Percentiles rank a stretch among this genome's conserved stretches.
Conservation (phyloP, 2,329 filamentous ascomycete genomes). For the Microsporum audouinii region DNA sequence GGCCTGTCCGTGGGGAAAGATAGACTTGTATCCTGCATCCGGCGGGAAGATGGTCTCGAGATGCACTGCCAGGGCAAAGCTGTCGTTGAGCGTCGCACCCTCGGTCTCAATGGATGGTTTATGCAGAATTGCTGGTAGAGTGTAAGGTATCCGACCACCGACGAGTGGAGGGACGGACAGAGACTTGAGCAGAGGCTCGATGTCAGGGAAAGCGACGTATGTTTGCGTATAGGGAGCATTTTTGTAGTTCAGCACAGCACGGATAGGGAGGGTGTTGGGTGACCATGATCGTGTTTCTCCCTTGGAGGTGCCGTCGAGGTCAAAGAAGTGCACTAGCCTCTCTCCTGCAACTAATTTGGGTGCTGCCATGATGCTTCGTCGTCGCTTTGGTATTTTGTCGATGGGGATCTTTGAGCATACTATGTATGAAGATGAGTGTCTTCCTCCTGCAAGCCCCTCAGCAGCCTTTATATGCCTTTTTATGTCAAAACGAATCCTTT, state of each 20-base stretch:
- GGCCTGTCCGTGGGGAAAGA: constrained; percentile 22
- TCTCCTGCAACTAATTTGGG: background rate
- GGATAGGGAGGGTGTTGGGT: constrained; percentile 31
- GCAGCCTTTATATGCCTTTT: background rate
- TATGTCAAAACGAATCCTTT: background rate
- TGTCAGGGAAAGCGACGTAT: constrained; percentile 33
- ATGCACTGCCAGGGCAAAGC: constrained; percentile 27
- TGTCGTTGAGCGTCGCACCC: constrained; percentile 21
- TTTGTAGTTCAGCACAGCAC: constrained; percentile 34
- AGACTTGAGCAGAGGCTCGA: constrained; percentile 27
- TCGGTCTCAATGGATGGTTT: constrained; percentile 17
- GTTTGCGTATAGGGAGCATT: constrained; percentile 30
- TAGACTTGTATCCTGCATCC: constrained; percentile 22
- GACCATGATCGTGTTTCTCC: constrained; percentile 17
- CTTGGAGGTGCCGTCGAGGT: constrained; percentile 10
- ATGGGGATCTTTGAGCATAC: background rate
- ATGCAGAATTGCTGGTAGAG: constrained; percentile 32
- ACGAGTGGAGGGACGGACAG: constrained; percentile 9
- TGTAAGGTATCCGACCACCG: constrained; percentile 19
- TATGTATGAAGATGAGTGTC: background rate
- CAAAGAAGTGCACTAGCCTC: constrained; percentile 12
- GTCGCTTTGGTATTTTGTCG: background rate
- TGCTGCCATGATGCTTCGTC: background rate
- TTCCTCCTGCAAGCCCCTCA: background rate
- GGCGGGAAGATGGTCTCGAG: constrained; percentile 29